phyloP scores from a whole-genome alignment of 768 basidiomycete species.

The Boletus pseudo-olivaceus region DNA sequence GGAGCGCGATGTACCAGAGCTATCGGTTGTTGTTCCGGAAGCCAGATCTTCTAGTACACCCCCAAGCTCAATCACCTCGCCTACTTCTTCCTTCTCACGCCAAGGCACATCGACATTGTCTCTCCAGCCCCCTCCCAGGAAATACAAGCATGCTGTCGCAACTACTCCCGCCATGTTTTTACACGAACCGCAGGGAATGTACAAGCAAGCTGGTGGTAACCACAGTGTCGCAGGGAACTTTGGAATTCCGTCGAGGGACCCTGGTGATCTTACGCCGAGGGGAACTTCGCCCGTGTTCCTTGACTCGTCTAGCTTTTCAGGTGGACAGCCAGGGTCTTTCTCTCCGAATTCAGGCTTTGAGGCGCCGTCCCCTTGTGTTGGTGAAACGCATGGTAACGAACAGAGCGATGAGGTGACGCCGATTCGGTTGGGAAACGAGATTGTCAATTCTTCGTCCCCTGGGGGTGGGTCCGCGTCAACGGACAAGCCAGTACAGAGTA shows the following conservation, averaged over 20 bases:
- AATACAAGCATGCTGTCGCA: conserved; percentile 18
- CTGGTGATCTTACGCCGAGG: conserved; percentile 8
- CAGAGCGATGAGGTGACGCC: conserved; percentile 1
- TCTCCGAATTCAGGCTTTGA: neutral
- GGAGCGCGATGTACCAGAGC: conserved; percentile 30
- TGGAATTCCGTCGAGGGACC: conserved; percentile 18
- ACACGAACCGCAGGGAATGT: conserved; percentile 19
- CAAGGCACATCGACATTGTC: conserved; percentile 30
- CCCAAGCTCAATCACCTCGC: conserved; percentile 23
- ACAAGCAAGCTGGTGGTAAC: conserved; percentile 26
- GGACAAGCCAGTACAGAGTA: conserved; percentile 23
- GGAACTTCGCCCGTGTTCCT: conserved; percentile 8
- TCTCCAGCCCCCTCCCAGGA: conserved; percentile 34
- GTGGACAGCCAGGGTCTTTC: conserved; percentile 1
- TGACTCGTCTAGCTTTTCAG: conserved; percentile 2
- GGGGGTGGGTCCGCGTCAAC: conserved; percentile 16
- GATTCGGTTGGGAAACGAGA: neutral
- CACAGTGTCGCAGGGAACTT: conserved; percentile 31
- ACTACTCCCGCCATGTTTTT: neutral
- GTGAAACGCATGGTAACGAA: neutral
- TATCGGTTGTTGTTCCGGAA: conserved; percentile 11
- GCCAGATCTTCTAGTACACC: conserved; percentile 25
- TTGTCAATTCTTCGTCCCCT: neutral
- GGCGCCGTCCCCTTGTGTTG: neutral
- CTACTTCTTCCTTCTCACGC: conserved; percentile 27